Evolutionary conservation across 2,329 filamentous ascomycete genomes (phyloP).

Genomic region (Myrmaecium sp.): DNA sequence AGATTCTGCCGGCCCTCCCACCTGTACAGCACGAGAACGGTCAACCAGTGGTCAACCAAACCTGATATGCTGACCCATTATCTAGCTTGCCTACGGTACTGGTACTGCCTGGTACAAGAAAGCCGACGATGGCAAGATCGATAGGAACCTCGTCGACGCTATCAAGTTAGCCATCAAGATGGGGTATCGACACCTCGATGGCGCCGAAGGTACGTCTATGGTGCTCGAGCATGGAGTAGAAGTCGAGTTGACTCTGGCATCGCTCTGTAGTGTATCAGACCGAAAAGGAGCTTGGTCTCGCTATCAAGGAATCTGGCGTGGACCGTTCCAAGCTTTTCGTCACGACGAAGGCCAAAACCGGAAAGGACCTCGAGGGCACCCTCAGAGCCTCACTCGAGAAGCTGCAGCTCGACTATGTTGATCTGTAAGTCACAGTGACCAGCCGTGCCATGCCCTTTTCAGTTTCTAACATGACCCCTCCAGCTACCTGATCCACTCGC

Average conservation of each 20-base stretch:
- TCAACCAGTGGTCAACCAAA: no score
- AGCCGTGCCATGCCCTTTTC: neutral
- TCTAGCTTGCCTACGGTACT: slow-evolving; percentile 55
- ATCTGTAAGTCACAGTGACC: slow-evolving; percentile 29
- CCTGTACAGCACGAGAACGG: no score
- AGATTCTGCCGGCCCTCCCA: no score
- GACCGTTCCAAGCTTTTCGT: slow-evolving; percentile 30
- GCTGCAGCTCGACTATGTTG: slow-evolving; percentile 43
- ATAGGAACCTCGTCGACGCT: slow-evolving; percentile 38
- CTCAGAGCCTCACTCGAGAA: slow-evolving; percentile 41
- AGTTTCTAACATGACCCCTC: neutral
- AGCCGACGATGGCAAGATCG: slow-evolving; percentile 32
- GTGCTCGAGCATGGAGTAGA: neutral
- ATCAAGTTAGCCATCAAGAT: slow-evolving; percentile 46
- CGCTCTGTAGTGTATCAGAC: slow-evolving; percentile 33
- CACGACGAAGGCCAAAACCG: slow-evolving; percentile 38
- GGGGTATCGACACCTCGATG: slow-evolving; percentile 59
- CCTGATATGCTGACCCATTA: no score
- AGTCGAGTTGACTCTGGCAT: neutral
- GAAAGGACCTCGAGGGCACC: slow-evolving; percentile 36
- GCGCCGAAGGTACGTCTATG: slow-evolving; percentile 44
- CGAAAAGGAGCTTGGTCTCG: slow-evolving; percentile 31
- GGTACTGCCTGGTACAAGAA: slow-evolving; percentile 50
- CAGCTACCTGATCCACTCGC: slow-evolving; percentile 45
- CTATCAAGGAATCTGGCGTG: slow-evolving; percentile 28